Evolutionary conservation across 768 basidiomycete genomes (phyloP), one percentile per base, ranked within the genome.

Genomic region (Psilocybe tampanensis): DNA sequence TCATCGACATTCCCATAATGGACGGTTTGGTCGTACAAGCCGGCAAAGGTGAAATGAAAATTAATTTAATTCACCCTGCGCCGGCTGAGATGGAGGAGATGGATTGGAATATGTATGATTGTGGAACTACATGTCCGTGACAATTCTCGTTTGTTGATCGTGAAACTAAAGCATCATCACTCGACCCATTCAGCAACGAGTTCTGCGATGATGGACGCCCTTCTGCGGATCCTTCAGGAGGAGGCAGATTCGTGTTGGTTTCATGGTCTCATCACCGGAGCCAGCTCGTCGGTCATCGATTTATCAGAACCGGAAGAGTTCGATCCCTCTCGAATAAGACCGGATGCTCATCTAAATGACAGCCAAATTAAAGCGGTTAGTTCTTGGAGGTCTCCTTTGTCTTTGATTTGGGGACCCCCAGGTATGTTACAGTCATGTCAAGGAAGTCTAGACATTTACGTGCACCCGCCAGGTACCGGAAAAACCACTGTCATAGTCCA

Each of bases 401-500:
- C 84, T 26, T 64, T 89, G 39, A 86, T 89, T 7, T 88, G 87
- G 87, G 86, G 87, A 3, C 86, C 87, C 8, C 87, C 87, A 59
- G 85, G 86, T 83, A 52, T 52, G 65, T 45, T 13, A n/a, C 4
- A 7, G 18, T 33, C n/a, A 18, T 9, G n/a, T 2, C 7, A 4
- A 2, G 6, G 41, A 17, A 0, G 21, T 34, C 26, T 26, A 1
- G 21, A 29, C 15, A 23, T 29, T 17, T 21, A n/a, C 44, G 39
- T 22, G n/a, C 19, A 45, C 36, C 4, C n/a, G 33, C 44, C 23
- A 88, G 87, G 87, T 0, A 89, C 87, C 0, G 86, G 88, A 33
- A 89, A 89, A 67, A 88, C 86, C 0, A 88, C 86, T 0, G 86
- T 88, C 0, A 85, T 88, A 5, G 78, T 89, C 2, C 78, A 85